Evolutionary conservation across 805 yeast genomes (phyloP), one percentile per base, ranked within the genome.

Genomic region (Tetrapisispora iriomotensis): DNA sequence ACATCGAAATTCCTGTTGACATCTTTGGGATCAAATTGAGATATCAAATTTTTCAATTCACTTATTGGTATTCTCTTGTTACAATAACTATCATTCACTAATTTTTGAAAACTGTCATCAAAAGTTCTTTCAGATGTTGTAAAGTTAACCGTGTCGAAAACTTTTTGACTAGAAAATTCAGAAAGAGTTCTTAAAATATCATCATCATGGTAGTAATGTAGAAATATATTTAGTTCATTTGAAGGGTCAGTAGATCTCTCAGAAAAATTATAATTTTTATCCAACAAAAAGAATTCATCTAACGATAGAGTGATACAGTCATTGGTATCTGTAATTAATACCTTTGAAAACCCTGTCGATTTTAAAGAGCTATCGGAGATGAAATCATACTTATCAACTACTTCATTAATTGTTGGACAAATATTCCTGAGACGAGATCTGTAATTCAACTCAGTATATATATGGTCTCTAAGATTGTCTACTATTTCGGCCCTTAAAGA

Each of bases 321-420:
- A 21, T 63, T 56, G 1, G 54, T 50, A 9, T 50, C 42, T 15
- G 60, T 52, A 4, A 74, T 38, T 0, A 77, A 65, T 25, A 76
- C 50, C 42, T 70, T 74, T 0, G 83, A 70, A 1, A 84, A 82
- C 33, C 69, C 77, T 1, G 74, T 62, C 29, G 68, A 66, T 14
- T 47, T 52, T 34, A 79, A 58, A 30, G 71, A 70, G 20, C 71
- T 71, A 56, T 80, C 87, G 1, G 82, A 65, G 6, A 75, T 60
- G 40, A 52, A 60, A 45, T 72, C 77, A 28, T 56, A 57, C 34
- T 56, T 58, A 41, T 62, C 55, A 2, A 33, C 39, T n/a, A 64
- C 44, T 17, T 67, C 67, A 41, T 63, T 63, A 15, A 61, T 34
- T 28, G 54, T 48, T 9, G 60, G 58, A n/a, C 53, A 41, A 2